Base-by-base conservation (phyloP, 169 alveolate genomes). In the Besnoitia besnoiti region DNA sequence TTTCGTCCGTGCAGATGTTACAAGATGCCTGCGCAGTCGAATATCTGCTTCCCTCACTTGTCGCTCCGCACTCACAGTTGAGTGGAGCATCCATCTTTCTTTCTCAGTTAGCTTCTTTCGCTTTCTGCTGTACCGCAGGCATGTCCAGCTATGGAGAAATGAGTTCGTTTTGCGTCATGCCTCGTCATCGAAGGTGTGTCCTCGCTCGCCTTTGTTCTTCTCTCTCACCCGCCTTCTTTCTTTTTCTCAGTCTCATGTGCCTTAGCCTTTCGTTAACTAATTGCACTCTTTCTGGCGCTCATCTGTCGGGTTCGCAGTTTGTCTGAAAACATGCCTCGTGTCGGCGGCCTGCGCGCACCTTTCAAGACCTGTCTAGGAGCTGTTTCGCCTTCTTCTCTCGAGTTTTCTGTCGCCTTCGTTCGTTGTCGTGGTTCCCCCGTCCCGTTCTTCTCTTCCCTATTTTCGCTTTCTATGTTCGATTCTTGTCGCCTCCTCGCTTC, bases 91-190 rank as follows among this genome's bases (percentile, higher is more conserved):
- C 37, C 37, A 8, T n/a, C 12, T 24, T 16, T 24, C n/a, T 24
- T 67, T n/a, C 12, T 35, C 80, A 0, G 44, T 8, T 67, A 30
- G 39, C 3, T 3, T n/a, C 24, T 67, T 16, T n/a, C 33, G 12
- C 30, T 21, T 55, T n/a, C 24, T n/a, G 67, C n/a, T 19, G 12
- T 67, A 0, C 21, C 10, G 8, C n/a, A 89, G 92, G 92, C 5
- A 85, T 85, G 88, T 73, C 92, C 42, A 44, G 92, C 12, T 89
- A 75, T 67, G 92, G 92, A 19, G 92, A 89, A 44, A 49, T 89
- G 16, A 75, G 88, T 35, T 47, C 92, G 27, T 35, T 89, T 75
- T 89, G 92, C 88, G 92, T 79, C 1, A 42, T 89, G 67, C 88
- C 92, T 14, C 92, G 88, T 2, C 77, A 89, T 61, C 67, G 46